These are phyloP conservation scores for Spergularia bocconei DNA, from an alignment of 148 eudicot species.

Conservation along the genomic window DNA sequence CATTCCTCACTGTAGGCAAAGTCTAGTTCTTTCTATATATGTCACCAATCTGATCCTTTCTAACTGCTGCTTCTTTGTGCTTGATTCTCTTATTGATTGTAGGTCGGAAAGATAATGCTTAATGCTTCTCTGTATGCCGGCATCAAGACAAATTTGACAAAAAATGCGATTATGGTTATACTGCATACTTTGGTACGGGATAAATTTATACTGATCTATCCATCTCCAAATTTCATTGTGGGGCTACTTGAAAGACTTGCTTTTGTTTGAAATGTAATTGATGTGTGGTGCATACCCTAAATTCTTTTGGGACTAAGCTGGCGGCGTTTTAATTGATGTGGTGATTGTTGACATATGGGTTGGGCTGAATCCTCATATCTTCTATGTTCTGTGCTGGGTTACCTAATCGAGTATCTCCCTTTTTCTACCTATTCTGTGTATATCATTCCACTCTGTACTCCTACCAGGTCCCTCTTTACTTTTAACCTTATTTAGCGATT, in stretches of 20 bases:
- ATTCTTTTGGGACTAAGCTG: no score
- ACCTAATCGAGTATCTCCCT: no score
- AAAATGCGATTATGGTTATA: conserved; percentile 78
- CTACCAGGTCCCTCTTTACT: no score
- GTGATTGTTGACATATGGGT: no score
- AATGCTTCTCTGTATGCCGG: conserved; percentile 83
- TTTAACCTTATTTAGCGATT: no score
- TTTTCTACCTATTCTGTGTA: no score
- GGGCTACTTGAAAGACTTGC: not conserved
- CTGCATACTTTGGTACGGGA: conserved; percentile 76
- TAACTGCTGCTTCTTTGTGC: conserved; percentile 10
- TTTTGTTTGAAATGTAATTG: no score
- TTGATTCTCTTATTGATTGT: conserved; percentile 21
- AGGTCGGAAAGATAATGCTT: conserved; percentile 86
- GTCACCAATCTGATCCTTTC: not conserved
- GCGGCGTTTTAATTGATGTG: no score
- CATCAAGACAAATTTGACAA: conserved; percentile 75
- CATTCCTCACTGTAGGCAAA: not conserved
- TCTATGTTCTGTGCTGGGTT: no score
- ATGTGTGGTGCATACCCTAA: no score
- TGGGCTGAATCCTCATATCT: no score
- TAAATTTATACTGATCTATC: not conserved
- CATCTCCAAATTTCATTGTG: not conserved
- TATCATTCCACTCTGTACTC: no score
- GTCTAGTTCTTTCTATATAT: not conserved